Base-by-base conservation (phyloP, 2,329 filamentous ascomycete species). In the Botrytis hyacinthi region DNA sequence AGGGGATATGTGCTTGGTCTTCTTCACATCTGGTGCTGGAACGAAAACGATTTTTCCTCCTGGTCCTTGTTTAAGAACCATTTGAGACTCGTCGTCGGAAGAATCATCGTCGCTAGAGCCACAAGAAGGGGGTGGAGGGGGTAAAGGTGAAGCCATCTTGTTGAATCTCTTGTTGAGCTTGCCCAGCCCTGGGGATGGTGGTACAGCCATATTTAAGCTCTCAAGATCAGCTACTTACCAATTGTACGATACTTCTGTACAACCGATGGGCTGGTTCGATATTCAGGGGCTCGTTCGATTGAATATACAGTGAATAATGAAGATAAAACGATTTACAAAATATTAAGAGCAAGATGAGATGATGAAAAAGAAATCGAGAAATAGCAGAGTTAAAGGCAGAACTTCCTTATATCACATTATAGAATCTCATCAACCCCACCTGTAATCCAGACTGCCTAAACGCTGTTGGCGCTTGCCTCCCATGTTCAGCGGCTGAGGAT, bases 1-100 rank as follows among this genome's bases (percentile, higher is more conserved):
- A 0, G 92, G 91, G 12, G 89, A 83, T 78, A 88, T 86, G 73
- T 87, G 85, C 77, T 86, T 87, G 71, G 82, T 83, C 66, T 77
- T 78, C 66, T 76, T 77, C 14, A 74, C 37, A 22, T 76, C 57
- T 18, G 48, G 29, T 37, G 72, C 57, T n/a, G 71, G 32, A 18
- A 73, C 72, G 8, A 70, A 40, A 22, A 69, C 54, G 4, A 72
- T 61, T 0, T 72, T 72, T n/a, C 71, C 71, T 72, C 71, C 71
- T 26, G 54, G 62, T 4, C 62, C 71, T 29, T 59, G 40, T 40
- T 40, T 61, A 6, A 42, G 20, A 29, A 69, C 1, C 29, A 35
- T 51, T 61, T 37, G 71, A 46, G 40, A 46, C 51, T 61, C 67
- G 12, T 70, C 71, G 5, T 51, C 54, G 32, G 71, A 72, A 32